A percentile compares a stretch with the other conserved stretches of the same genome.
Conservation (phyloP, 768 basidiomycete species). For the Cyclocybe aegerita region DNA sequence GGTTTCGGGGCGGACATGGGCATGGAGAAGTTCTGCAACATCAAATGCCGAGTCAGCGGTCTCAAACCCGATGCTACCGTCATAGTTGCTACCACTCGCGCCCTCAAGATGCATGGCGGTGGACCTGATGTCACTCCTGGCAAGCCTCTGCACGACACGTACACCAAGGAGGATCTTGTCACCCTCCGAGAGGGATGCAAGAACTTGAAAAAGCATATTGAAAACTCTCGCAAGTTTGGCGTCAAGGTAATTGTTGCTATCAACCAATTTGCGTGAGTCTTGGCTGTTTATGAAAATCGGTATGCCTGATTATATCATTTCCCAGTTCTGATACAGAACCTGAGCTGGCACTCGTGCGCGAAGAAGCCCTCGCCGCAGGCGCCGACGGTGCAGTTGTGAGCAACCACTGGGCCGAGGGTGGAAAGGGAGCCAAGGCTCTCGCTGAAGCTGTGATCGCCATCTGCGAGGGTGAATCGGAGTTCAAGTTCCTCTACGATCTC, state of each 20-base stretch:
- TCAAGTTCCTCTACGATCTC: conserved; percentile 93
- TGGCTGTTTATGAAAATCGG: neutral
- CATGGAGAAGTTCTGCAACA: conserved; percentile 99
- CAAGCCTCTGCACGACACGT: conserved; percentile 89
- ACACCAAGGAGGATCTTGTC: conserved; percentile 90
- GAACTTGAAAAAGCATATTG: conserved; percentile 91
- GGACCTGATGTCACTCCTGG: conserved; percentile 96
- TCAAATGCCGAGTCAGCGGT: conserved; percentile 95
- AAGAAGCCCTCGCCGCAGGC: conserved; percentile 78
- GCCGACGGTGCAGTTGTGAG: conserved; percentile 95
- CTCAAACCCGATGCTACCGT: conserved; percentile 92
- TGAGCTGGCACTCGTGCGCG: conserved; percentile 82
- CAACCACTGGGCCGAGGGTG: conserved; percentile 98
- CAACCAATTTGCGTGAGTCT: conserved; percentile 89
- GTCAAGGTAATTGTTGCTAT: conserved; percentile 95
- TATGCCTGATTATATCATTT: conserved; percentile 1
- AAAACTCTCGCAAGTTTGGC: conserved; percentile 94
- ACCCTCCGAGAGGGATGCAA: conserved; percentile 89
- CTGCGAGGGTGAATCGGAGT: conserved; percentile 79
- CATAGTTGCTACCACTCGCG: conserved; percentile 96
- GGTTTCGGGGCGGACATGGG: conserved; percentile 99
- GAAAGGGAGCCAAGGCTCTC: conserved; percentile 83
- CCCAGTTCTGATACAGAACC: conserved; percentile 84
- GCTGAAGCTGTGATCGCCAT: conserved; percentile 90
- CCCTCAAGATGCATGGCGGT: conserved; percentile 99